Conservation (phyloP, 2,329 filamentous ascomycete species). For the Hawksworthiomyces lignivorus region DNA sequence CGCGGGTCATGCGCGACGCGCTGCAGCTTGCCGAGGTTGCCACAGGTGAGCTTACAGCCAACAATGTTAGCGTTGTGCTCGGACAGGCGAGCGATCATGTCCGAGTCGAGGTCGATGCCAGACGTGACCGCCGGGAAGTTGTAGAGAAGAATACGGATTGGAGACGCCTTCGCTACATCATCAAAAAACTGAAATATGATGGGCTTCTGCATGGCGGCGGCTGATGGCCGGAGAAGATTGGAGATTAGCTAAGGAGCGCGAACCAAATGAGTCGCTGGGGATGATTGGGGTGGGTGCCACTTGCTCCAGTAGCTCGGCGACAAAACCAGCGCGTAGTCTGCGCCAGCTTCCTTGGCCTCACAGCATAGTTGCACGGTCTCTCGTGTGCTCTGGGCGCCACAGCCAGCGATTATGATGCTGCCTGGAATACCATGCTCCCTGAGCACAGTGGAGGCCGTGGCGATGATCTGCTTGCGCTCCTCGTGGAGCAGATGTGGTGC, state of each 20-base stretch:
- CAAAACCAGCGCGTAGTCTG: constrained; percentile 59
- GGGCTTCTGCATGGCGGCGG: constrained; percentile 35
- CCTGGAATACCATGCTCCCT: constrained; percentile 44
- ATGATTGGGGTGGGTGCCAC: too few species aligned
- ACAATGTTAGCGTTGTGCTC: constrained; percentile 43
- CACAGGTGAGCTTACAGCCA: constrained; percentile 47
- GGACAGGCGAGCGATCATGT: constrained; percentile 38
- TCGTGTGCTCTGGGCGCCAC: constrained; percentile 56
- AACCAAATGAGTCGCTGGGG: too few species aligned
- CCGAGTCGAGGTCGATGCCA: constrained; percentile 44
- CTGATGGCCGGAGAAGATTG: too few species aligned
- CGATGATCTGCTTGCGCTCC: constrained; percentile 50
- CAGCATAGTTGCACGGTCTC: constrained; percentile 58
- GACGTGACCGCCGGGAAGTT: constrained; percentile 47
- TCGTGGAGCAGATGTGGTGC: constrained; percentile 55
- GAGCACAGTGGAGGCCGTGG: constrained; percentile 43
- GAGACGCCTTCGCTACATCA: constrained; percentile 42
- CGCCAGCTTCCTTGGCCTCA: constrained; percentile 55
- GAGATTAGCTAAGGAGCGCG: too few species aligned
- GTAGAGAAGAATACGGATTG: constrained; percentile 46
- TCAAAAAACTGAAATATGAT: constrained; percentile 53
- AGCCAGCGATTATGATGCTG: constrained; percentile 59
- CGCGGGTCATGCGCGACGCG: constrained; percentile 21
- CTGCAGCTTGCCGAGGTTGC: constrained; percentile 52
- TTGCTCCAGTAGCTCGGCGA: constrained; percentile 65